Evolutionary conservation across 768 basidiomycete species (phyloP).

Genomic region (Amanita rimosa): DNA sequence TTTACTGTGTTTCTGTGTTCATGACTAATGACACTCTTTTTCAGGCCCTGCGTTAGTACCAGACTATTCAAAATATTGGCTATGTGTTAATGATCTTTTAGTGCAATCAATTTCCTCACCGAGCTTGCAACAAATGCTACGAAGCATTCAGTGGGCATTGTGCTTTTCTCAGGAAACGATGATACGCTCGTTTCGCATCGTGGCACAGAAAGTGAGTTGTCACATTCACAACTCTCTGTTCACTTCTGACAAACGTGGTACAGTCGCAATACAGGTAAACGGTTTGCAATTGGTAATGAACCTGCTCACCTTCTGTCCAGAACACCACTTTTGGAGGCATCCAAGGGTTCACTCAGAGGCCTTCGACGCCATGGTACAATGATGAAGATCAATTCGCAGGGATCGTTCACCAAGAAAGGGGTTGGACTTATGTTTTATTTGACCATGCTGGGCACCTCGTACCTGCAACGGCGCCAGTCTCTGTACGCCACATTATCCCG

Average conservation of each 20-base stretch:
- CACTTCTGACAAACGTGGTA: constrained; percentile 4
- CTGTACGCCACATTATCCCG: constrained; percentile 18
- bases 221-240: background rate
- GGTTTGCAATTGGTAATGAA: background rate
- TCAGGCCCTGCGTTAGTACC: constrained; percentile 23
- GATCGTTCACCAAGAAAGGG: constrained; percentile 65
- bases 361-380: constrained; percentile 57
- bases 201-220: constrained; percentile 44
- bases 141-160: constrained; percentile 34
- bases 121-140: constrained; percentile 60
- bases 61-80: background rate
- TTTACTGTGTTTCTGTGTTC: background rate
- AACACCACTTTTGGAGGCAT: constrained; percentile 75
- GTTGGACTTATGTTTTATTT: constrained; percentile 44
- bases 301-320: constrained; percentile 18
- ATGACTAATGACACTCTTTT: background rate
- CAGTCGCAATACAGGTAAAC: constrained; percentile 45
- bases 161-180: constrained; percentile 60
- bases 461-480: constrained; percentile 20
- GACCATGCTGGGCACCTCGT: constrained; percentile 32
- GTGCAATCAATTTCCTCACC: constrained; percentile 52
- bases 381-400: constrained; percentile 51
- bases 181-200: constrained; percentile 55
- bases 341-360: constrained; percentile 60
- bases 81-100: constrained; percentile 11